phyloP scores from a whole-genome alignment of 306 rosid species.

The Quercus robur region DNA sequence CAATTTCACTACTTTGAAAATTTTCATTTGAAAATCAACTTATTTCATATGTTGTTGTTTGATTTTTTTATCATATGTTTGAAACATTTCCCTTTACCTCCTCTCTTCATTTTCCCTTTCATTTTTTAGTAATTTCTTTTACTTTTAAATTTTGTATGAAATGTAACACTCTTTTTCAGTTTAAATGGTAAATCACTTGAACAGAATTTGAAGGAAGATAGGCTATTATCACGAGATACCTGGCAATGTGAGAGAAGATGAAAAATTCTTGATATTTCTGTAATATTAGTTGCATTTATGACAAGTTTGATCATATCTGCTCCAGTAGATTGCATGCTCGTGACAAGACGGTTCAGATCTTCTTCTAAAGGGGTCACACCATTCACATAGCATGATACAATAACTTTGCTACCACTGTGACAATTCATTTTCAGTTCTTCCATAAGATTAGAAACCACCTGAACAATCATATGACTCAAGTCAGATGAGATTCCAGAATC shows the following conservation, averaged over 20 bases:
- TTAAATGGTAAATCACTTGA: background rate
- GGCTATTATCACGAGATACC: slow-evolving; percentile 10
- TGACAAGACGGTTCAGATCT: slow-evolving; percentile 25
- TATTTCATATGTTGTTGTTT: no score
- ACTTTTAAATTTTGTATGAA: background rate
- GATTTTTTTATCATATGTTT: background rate
- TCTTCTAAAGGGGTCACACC: slow-evolving; percentile 31
- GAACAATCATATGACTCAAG: background rate
- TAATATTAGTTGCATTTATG: slow-evolving; percentile 33
- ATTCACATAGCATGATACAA: slow-evolving; percentile 43
- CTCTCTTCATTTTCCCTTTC: background rate
- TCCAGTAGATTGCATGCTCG: slow-evolving; percentile 31
- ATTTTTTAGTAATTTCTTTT: background rate
- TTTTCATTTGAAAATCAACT: background rate
- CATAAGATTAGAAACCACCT: slow-evolving; percentile 32
- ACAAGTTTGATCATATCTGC: slow-evolving; percentile 42
- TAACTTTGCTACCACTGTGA: slow-evolving; percentile 21
- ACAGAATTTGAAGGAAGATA: background rate
- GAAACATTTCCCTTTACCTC: background rate
- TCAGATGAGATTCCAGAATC: background rate
- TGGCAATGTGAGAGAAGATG: slow-evolving; percentile 28
- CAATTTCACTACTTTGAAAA: background rate
- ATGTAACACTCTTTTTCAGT: background rate
- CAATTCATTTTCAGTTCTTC: slow-evolving; percentile 11
- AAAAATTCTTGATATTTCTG: slow-evolving; percentile 36